Base-by-base conservation (phyloP, 2,329 filamentous ascomycete genomes). In the Furcasterigmium furcatum region DNA sequence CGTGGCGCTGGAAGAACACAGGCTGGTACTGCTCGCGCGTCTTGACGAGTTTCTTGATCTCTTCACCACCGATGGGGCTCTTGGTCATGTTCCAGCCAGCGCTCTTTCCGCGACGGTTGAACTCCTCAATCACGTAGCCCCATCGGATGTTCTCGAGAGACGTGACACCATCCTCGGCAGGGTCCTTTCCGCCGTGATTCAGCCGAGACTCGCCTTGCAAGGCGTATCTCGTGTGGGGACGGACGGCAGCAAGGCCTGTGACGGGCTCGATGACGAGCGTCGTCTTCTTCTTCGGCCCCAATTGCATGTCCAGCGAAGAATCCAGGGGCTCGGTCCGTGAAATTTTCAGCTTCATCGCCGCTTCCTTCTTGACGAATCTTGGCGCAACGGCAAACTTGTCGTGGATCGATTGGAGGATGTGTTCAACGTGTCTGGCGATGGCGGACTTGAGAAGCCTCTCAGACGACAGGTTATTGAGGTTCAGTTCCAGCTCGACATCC, bases 191-290 rank as follows among this genome's bases (percentile, higher is more conserved):
- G 24, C 72, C 68, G 49, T 57, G 62, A 60, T 89, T 91, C 45
- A 95, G 71, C 27, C 77, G 78, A 25, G 68, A 70, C 58, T 95
- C 88, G 16, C 76, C 73, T 18, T 80, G 72, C 9, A 72, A 68
- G 4, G 77, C 72, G 38, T 76, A 67, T 46, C 71, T 73, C 3
- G 80, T 79, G 42, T 78, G 77, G 49, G 90, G 87, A 46, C 81
- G 79, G 30, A 96, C 65, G 9, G 83, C 80, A 50, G 91, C 85
- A 10, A 76, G 68, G n/a, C 94, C 94, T 1, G 87, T 91, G 21
- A 88, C 81, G 1, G 87, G 82, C 53, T 95, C 89, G 39, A 96
- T 74, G 16, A 79, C 75, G 22, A 95, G 64, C 6, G 72, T 78
- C 27, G 87, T 67, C 30, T 73, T 69, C 45, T 81, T 75, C 21